Conservation (phyloP, 202 grass and related monocot species). For the Panicum virgatum region DNA sequence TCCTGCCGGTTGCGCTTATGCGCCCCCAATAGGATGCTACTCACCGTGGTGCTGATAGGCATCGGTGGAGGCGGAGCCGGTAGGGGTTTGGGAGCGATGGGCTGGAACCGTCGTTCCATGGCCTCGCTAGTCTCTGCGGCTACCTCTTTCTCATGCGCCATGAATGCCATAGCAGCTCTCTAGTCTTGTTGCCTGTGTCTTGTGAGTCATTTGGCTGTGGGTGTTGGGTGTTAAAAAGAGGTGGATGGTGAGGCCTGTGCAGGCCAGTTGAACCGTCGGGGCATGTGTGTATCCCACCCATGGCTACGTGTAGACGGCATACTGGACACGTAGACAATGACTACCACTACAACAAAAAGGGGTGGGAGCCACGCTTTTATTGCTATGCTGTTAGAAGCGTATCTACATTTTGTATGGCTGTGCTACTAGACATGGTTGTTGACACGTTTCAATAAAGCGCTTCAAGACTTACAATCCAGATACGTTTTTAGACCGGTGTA, state of each 20-base stretch:
- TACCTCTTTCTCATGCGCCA: slow-evolving; percentile 36
- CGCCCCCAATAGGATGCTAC: not conserved
- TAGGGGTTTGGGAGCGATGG: slow-evolving; percentile 64
- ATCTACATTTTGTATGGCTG: not conserved
- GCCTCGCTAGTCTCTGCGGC: too few relatives aligned
- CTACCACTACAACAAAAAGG: too few relatives aligned
- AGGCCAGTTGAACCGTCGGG: slow-evolving; percentile 37
- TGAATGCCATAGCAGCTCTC: not conserved
- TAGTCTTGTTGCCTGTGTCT: not conserved
- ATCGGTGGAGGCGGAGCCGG: not conserved
- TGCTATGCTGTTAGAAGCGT: not conserved
- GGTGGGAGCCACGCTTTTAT: too few relatives aligned
- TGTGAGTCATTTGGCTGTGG: not conserved
- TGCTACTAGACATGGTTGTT: too few relatives aligned
- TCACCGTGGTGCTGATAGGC: not conserved
- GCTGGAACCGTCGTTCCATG: slow-evolving; percentile 55
- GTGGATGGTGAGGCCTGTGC: not conserved
- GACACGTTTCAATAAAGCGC: too few relatives aligned
- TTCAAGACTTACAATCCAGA: too few relatives aligned
- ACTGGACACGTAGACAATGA: slow-evolving; percentile 37
- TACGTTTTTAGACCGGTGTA: too few relatives aligned
- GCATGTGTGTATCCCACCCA: slow-evolving; percentile 19
- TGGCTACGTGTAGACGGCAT: slow-evolving; percentile 42
- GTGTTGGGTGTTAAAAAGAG: not conserved
- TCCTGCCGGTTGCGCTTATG: slow-evolving; percentile 32